phyloP scores from a whole-genome alignment of 2,329 filamentous ascomycete species.

The Aspergillus intermedius region DNA sequence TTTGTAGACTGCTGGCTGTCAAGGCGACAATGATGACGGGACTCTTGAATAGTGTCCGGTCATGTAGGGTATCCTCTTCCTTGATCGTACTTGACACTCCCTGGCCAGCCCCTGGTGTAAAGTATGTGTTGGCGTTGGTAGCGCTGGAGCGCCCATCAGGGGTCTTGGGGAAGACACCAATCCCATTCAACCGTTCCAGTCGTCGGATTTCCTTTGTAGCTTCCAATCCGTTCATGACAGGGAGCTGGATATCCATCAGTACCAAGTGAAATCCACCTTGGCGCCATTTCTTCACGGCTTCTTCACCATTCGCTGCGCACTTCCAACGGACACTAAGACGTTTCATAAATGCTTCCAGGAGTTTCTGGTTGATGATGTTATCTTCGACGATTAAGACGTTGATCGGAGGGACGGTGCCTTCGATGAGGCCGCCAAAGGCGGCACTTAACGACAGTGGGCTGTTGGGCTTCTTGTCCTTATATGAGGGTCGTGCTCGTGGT shows the following conservation, averaged over 20 bases:
- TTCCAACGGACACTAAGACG: conserved; percentile 92
- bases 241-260: conserved; percentile 96
- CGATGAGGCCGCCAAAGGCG: conserved; percentile 59
- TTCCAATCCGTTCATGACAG: conserved; percentile 91
- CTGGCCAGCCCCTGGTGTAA: conserved; percentile 13
- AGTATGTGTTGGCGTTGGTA: conserved; percentile 17
- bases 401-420: conserved; percentile 84
- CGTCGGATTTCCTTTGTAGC: conserved; percentile 91
- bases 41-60: conserved; percentile 69
- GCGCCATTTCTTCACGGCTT: conserved; percentile 90
- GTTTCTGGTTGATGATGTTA: conserved; percentile 92
- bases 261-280: conserved; percentile 90
- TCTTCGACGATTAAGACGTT: conserved; percentile 97
- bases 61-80: conserved; percentile 31
- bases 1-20: conserved; percentile 89
- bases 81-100: conserved; percentile 20
- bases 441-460: conserved; percentile 22
- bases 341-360: conserved; percentile 94
- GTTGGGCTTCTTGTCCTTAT: conserved; percentile 28
- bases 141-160: conserved; percentile 49
- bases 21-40: conserved; percentile 96
- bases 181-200: conserved; percentile 81
- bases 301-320: conserved; percentile 90
- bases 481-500: conserved; percentile 35
- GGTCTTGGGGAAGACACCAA: conserved; percentile 78